These are phyloP conservation scores for Poa annua DNA, from an alignment of 176 grass and related monocot genomes.

Conservation along the genomic window DNA sequence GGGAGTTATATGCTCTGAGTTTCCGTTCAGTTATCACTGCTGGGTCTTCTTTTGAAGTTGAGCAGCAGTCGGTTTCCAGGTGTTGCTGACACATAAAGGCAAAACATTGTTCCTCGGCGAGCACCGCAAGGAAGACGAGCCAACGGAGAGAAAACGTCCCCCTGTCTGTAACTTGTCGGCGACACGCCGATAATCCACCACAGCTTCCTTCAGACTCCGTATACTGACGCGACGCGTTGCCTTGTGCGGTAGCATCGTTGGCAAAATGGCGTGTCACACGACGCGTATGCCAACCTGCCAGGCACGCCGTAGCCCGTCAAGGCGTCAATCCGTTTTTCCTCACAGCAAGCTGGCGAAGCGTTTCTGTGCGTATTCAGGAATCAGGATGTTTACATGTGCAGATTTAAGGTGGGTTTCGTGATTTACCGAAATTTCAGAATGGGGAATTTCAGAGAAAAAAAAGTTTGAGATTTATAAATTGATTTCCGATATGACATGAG, in stretches of 20 bases:
- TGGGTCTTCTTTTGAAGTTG: background rate
- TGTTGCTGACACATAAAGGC: background rate
- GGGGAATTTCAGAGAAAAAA: too few relatives aligned
- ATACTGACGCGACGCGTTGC: slow-evolving; percentile 1
- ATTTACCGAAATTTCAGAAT: too few relatives aligned
- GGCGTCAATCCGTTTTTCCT: background rate
- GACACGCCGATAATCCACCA: background rate
- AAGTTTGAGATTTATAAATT: too few relatives aligned
- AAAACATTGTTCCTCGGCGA: background rate
- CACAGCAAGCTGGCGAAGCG: background rate
- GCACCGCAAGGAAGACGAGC: background rate
- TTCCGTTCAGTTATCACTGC: background rate
- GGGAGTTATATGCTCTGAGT: background rate
- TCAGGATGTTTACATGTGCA: too few relatives aligned
- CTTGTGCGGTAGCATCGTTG: background rate
- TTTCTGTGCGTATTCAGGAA: too few relatives aligned
- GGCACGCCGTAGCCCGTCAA: background rate
- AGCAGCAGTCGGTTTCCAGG: background rate
- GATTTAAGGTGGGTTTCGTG: too few relatives aligned
- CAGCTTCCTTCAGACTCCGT: background rate
- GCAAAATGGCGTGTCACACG: background rate
- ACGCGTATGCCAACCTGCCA: background rate
- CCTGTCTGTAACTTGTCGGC: background rate
- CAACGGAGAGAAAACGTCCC: background rate
- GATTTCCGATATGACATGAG: too few relatives aligned